Conservation (phyloP, 1,284 basidiomycete species). For the Ganoderma leucocontextum region DNA sequence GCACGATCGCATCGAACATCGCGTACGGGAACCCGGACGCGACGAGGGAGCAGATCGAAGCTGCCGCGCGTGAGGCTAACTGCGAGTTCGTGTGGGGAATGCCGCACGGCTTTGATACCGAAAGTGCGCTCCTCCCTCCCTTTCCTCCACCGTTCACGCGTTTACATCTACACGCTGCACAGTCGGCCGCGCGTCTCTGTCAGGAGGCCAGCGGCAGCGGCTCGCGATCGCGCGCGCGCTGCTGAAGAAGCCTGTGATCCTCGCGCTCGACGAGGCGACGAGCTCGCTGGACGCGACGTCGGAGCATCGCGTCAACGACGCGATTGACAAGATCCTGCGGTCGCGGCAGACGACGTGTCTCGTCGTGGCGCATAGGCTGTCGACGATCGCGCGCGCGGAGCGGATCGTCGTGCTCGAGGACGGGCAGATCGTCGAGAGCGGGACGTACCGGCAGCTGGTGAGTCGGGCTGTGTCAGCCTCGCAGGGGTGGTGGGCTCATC, state of each 20-base stretch:
- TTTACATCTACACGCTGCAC: background rate
- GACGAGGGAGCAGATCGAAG: slow-evolving; percentile 85
- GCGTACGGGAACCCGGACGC: slow-evolving; percentile 84
- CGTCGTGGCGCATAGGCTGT: slow-evolving; percentile 88
- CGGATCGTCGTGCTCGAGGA: slow-evolving; percentile 89
- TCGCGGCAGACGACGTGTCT: slow-evolving; percentile 85
- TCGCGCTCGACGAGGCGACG: slow-evolving; percentile 86
- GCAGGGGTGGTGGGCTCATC: background rate
- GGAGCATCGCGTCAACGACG: slow-evolving; percentile 91
- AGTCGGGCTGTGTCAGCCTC: slow-evolving; percentile 32
- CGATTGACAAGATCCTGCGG: slow-evolving; percentile 87
- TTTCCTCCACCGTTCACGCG: slow-evolving; percentile 40
- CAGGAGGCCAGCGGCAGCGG: slow-evolving; percentile 71
- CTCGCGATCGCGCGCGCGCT: slow-evolving; percentile 84
- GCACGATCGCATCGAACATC: slow-evolving; percentile 93
- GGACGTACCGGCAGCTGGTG: slow-evolving; percentile 83
- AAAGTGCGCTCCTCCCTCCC: slow-evolving; percentile 56
- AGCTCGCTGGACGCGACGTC: slow-evolving; percentile 89
- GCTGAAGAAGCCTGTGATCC: slow-evolving; percentile 84
- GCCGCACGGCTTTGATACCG: slow-evolving; percentile 85
- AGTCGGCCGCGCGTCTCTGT: slow-evolving; percentile 81
- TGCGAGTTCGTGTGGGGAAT: slow-evolving; percentile 96
- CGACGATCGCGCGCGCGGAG: slow-evolving; percentile 86
- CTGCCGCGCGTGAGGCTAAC: slow-evolving; percentile 90
- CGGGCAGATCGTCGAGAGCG: slow-evolving; percentile 85